A percentile compares a stretch with the other conserved stretches of the same genome.
phyloP scores from a whole-genome alignment of 176 grass and related monocot genomes.

The Aegilops speltoides region DNA sequence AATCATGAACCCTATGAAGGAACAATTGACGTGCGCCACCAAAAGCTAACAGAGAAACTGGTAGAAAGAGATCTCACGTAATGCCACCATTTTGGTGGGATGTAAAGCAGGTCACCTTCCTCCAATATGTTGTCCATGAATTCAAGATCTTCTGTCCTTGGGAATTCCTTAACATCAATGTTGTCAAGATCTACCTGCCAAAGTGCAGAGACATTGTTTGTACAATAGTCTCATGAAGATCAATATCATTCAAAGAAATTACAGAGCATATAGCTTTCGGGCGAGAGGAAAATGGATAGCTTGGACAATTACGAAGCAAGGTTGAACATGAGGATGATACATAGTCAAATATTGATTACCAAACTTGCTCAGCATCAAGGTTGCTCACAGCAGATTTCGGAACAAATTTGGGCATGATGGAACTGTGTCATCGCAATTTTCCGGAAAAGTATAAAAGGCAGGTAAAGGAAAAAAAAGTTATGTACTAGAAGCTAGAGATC shows the following conservation, averaged over 20 bases:
- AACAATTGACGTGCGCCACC: slow-evolving; percentile 58
- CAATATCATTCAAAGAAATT: slow-evolving; percentile 6
- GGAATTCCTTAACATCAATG: slow-evolving; percentile 57
- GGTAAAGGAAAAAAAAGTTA: background rate
- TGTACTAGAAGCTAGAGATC: background rate
- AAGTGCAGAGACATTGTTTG: slow-evolving; percentile 41
- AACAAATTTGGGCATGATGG: background rate
- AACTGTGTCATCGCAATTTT: background rate
- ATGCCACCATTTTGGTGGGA: slow-evolving; percentile 97
- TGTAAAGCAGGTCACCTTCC: slow-evolving; percentile 95
- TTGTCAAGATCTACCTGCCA: slow-evolving; percentile 90
- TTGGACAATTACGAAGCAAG: slow-evolving; percentile 1
- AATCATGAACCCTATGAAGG: slow-evolving; percentile 23
- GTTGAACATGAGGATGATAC: background rate
- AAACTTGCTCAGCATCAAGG: background rate
- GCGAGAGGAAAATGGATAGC: background rate
- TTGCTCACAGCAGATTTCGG: background rate
- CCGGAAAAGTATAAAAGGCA: background rate
- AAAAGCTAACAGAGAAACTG: slow-evolving; percentile 91
- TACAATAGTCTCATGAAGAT: slow-evolving; percentile 6
- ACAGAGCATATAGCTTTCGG: slow-evolving; percentile 1
- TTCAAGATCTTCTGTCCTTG: slow-evolving; percentile 49
- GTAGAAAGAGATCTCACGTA: slow-evolving; percentile 88
- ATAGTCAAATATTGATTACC: background rate
- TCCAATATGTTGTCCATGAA: slow-evolving; percentile 87